Base-by-base conservation (phyloP, 139 green algal species). In the Chlamydomonas sphaeroides region DNA sequence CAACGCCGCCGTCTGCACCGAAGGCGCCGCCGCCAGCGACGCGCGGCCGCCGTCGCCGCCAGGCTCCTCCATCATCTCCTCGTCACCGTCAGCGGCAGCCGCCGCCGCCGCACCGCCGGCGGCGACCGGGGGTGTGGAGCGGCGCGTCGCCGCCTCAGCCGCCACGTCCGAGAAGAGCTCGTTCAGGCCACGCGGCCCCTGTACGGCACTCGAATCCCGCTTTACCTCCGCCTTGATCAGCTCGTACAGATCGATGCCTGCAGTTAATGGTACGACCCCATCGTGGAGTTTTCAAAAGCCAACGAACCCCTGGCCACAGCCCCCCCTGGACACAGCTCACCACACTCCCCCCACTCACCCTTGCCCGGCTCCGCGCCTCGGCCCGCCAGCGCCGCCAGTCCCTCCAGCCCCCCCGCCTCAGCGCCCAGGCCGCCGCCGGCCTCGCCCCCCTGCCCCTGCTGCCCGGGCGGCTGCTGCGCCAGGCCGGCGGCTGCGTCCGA, bases 201-300 rank as follows among this genome's bases (percentile, higher is more conserved):
- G 11, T 7, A 56, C 65, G 14, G 71, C 49, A 33, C 39, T 51
- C 26, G 71, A 68, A 26, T 79, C 71, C 1, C 71, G 71, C 35
- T 10, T 35, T 51, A 68, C 51, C 36, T 79, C 71, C 25, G 53
- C 53, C 71, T 79, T 79, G 49, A 79, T 79, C 11, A 79, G 71
- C 71, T 79, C 71, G 49, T 79, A 79, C 71, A 79, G 71, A 36
- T 67, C 61, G 1, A 67, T 14, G 1, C 61, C 65, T 45, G 7
- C 17, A 33, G n/a, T n/a, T n/a, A n/a, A n/a, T n/a, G n/a, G n/a
- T n/a, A n/a, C n/a, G n/a, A n/a, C n/a, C n/a, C n/a, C n/a, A n/a
- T n/a, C n/a, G n/a, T n/a, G n/a, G n/a, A n/a, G n/a, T n/a, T n/a
- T n/a, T n/a, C n/a, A n/a, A n/a, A n/a, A n/a, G n/a, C n/a, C n/a